These are phyloP conservation scores for Bjerkandera adusta DNA, from an alignment of 1,284 basidiomycete genomes.

Conservation along the genomic window DNA sequence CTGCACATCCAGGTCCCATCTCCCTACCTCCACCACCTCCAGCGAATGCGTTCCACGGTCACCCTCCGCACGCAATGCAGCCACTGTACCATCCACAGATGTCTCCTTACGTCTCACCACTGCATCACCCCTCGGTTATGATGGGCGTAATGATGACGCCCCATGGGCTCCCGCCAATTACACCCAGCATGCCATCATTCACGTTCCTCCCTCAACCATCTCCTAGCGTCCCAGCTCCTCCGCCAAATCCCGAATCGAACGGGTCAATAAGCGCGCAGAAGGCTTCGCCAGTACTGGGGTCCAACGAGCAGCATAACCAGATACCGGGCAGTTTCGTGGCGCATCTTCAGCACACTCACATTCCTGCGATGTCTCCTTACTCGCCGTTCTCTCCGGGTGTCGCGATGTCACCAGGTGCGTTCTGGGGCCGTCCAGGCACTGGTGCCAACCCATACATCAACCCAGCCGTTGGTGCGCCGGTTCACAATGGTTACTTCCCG, in stretches of 20 bases:
- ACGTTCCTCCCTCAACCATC: slow-evolving; percentile 54
- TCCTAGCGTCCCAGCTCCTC: slow-evolving; percentile 15
- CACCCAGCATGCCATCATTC: slow-evolving; percentile 78
- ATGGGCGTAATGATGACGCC: slow-evolving; percentile 47
- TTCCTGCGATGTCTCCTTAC: slow-evolving; percentile 27
- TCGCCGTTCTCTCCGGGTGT: slow-evolving; percentile 61
- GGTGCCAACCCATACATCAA: slow-evolving; percentile 59
- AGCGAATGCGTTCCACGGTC: slow-evolving; percentile 40
- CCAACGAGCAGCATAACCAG: slow-evolving; percentile 4
- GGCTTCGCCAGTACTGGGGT: not conserved
- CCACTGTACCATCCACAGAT: slow-evolving; percentile 23
- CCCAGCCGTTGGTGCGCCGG: slow-evolving; percentile 68
- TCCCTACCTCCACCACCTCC: slow-evolving; percentile 58
- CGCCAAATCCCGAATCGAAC: not conserved
- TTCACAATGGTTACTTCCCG: slow-evolving; percentile 47
- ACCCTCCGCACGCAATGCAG: slow-evolving; percentile 32
- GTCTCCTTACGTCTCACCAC: slow-evolving; percentile 31
- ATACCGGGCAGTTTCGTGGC: slow-evolving; percentile 1
- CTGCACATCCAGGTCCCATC: slow-evolving; percentile 69
- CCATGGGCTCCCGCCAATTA: slow-evolving; percentile 72
- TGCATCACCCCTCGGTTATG: slow-evolving; percentile 33
- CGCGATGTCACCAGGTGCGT: slow-evolving; percentile 70
- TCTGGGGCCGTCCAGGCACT: slow-evolving; percentile 56
- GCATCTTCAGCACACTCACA: slow-evolving; percentile 16
- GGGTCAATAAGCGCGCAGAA: slow-evolving; percentile 1